phyloP scores from a whole-genome alignment of 176 grass and related monocot genomes.

The Rhynchospora pubera region DNA sequence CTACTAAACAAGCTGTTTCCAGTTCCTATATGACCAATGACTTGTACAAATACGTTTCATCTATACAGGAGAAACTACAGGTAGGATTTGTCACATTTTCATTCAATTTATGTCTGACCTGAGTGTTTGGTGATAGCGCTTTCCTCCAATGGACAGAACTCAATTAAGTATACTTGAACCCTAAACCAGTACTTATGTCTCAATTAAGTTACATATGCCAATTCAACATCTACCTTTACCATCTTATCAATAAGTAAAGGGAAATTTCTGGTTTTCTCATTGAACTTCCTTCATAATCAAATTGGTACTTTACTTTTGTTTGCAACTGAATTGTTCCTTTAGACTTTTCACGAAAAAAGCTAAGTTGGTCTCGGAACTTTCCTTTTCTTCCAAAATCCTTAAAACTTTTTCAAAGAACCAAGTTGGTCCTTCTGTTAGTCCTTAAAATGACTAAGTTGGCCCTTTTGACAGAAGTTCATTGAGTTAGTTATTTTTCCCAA shows the following conservation, averaged over 20 bases:
- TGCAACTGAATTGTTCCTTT: too few species aligned
- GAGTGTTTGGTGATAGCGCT: background rate
- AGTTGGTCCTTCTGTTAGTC: background rate
- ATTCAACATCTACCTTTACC: background rate
- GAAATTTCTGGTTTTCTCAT: background rate
- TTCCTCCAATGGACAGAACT: background rate
- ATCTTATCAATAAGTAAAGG: background rate
- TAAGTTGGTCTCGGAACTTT: background rate
- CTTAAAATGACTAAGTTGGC: background rate
- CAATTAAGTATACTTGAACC: background rate
- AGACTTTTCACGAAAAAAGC: background rate
- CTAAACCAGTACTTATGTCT: background rate
- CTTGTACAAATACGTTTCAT: slow-evolving; percentile 51
- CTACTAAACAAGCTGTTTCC: slow-evolving; percentile 28
- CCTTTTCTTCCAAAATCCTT: background rate
- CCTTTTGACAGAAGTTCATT: background rate
- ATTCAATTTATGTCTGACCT: background rate
- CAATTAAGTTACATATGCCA: background rate
- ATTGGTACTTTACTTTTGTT: background rate
- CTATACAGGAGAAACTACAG: slow-evolving; percentile 58
- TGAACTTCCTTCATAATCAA: background rate
- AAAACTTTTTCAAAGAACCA: background rate
- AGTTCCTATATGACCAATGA: slow-evolving; percentile 41
- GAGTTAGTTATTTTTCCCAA: background rate
- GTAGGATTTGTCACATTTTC: slow-evolving; percentile 21